Evolutionary conservation across 208 protist species (phyloP).

Genomic region (Paratrypanosoma confusum): DNA sequence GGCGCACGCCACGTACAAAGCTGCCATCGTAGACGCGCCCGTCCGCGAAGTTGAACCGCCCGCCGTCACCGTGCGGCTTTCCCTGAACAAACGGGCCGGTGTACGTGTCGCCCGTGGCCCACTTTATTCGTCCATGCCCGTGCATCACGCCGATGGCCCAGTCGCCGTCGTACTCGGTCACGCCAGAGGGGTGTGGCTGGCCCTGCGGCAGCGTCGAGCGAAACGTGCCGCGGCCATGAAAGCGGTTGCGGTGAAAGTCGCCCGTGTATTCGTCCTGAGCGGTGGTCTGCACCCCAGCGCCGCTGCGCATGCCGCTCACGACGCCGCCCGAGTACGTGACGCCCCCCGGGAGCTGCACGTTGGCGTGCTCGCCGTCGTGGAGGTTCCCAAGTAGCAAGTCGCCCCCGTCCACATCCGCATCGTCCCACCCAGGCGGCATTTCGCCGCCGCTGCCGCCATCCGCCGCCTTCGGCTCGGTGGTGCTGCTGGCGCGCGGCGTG

Average conservation of each 20-base stretch:
- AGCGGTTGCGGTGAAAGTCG: constrained; percentile 11
- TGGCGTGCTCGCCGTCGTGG: neutral
- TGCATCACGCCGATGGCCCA: constrained; percentile 12
- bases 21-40: constrained; percentile 45
- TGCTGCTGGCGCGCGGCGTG: too few species aligned
- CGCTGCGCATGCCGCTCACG: constrained; percentile 10
- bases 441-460: too few species aligned
- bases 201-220: constrained; percentile 1
- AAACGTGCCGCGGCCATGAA: constrained; percentile 11
- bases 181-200: constrained; percentile 3
- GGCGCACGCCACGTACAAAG: constrained; percentile 24
- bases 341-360: constrained; percentile 11
- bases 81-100: constrained; percentile 18
- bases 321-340: constrained; percentile 22
- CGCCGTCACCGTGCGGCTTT: constrained; percentile 15
- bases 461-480: too few species aligned
- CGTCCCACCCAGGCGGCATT: too few species aligned
- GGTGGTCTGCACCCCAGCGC: constrained; percentile 6
- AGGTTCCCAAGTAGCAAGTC: neutral
- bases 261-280: constrained; percentile 14
- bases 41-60: constrained; percentile 20
- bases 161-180: constrained; percentile 17
- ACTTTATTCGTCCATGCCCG: constrained; percentile 11
- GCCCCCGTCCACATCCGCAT: too few species aligned
- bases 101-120: constrained; percentile 29